Base-by-base conservation (phyloP, 495 filamentous ascomycete genomes). In the Penicillium verhagenii region DNA sequence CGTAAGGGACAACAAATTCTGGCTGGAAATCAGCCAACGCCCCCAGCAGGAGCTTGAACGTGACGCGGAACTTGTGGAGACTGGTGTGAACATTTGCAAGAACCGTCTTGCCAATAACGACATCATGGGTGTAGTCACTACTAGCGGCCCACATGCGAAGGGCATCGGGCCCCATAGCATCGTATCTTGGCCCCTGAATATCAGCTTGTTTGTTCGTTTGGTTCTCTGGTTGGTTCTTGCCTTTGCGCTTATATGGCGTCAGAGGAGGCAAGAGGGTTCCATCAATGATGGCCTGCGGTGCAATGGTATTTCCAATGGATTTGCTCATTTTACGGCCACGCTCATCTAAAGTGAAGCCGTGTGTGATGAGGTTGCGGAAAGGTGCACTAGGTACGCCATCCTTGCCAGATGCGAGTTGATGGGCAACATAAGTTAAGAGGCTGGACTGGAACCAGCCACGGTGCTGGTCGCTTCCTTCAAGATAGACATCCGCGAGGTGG, bases 401-500 rank as follows among this genome's bases (percentile, higher is more conserved):
- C 47, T 74, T 31, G 58, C 76, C 65, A 7, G 69, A 71, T 14
- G 74, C 70, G n/a, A 74, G 67, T 45, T 85, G 83, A 33, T 80
- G 75, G 2, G 86, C 81, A 21, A 93, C 82, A 54, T 86, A 82
- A 0, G 94, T 99, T 35, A 99, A 82, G n/a, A 99, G 82, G 46
- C 90, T 92, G n/a, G 92, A 96, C 71, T 99, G 94, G 70, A 99
- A 99, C 94, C 94, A 99, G 6, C 94, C 94, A 37, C 94, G 88
- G 66, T 97, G 93, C 63, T 99, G 94, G 68, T 99, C 94, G 2
- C 84, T 87, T 23, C 94, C 94, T 75, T 99, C 94, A 5, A 97
- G 79, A 64, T 96, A 97, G 26, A 97, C 79, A 67, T 97, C 92
- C 1, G 91, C 90, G 20, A 84, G 80, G 19, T 79, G 75, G 25